Conservation (phyloP, 352 stramenopile genomes). For the Thraustochytrium sp. region DNA sequence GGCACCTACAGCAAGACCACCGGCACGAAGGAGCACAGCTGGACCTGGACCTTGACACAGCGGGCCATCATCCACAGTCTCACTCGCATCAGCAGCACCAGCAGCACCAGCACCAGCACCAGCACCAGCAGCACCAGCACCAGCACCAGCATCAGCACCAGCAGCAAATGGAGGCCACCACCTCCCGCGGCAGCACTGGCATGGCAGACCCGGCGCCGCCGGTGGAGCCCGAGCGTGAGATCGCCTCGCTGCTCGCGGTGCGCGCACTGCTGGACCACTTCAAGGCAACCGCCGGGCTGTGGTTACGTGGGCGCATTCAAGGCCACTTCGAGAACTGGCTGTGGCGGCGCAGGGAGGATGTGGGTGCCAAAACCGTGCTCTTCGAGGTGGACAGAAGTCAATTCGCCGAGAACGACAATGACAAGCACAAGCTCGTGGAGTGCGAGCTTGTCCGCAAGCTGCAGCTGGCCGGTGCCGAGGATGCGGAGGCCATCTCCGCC, state of each 20-base stretch:
- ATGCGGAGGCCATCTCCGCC: neutral
- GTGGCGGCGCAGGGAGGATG: neutral
- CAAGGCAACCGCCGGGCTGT: neutral
- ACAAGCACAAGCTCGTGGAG: neutral
- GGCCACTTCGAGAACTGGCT: neutral
- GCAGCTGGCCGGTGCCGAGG: neutral
- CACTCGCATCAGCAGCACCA: too few species aligned
- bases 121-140: neutral
- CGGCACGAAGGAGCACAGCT: too few species aligned
- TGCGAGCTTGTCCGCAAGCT: neutral
- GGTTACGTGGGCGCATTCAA: neutral
- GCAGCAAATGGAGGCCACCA: neutral
- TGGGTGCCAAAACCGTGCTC: neutral
- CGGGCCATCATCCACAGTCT: too few species aligned
- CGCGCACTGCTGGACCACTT: neutral
- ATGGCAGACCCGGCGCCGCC: too few species aligned
- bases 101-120: too few species aligned
- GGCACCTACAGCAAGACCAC: too few species aligned
- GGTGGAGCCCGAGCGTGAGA: neutral
- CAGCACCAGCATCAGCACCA: neutral
- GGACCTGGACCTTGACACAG: too few species aligned
- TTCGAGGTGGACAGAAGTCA: too few species aligned
- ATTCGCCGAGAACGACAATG: too few species aligned
- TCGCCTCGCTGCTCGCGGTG: neutral
- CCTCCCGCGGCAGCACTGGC: neutral